Conservation (phyloP, 1,139 yeast species). For the Candida albicans region DNA sequence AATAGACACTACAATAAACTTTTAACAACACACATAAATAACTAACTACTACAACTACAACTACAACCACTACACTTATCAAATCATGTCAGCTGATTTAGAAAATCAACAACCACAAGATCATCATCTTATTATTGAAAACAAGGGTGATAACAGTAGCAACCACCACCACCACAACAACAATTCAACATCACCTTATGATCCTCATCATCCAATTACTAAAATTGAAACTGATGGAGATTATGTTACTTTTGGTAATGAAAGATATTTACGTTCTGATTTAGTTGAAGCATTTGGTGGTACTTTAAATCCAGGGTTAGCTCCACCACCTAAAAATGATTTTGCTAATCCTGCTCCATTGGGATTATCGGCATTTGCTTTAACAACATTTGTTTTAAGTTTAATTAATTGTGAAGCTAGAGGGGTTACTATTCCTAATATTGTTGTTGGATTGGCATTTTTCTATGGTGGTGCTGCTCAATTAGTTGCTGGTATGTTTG, state of each 20-base stretch:
- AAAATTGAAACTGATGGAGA: slow-evolving; percentile 47
- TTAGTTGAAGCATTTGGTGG: slow-evolving; percentile 74
- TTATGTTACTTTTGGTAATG: slow-evolving; percentile 70
- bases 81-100: slow-evolving; percentile 25
- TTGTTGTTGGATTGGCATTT: slow-evolving; percentile 65
- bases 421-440: slow-evolving; percentile 34
- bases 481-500: slow-evolving; percentile 74
- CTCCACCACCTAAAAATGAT: slow-evolving; percentile 65
- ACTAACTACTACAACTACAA: no score
- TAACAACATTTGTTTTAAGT: slow-evolving; percentile 80
- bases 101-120: slow-evolving; percentile 32
- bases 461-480: slow-evolving; percentile 89
- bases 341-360: slow-evolving; percentile 90
- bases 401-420: slow-evolving; percentile 45
- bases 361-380: slow-evolving; percentile 80
- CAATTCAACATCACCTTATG: slow-evolving; percentile 10
- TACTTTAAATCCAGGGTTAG: slow-evolving; percentile 62
- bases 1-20: no score
- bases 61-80: not conserved
- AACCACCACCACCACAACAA: no score
- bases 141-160: no score
- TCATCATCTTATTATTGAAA: slow-evolving; percentile 19
- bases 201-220: slow-evolving; percentile 22
- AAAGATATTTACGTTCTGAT: slow-evolving; percentile 63
- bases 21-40: no score